Percentiles rank a stretch among this genome's conserved stretches.
phyloP scores from a whole-genome alignment of 164 flowering plant species.

The Paratinospora sagittata region DNA sequence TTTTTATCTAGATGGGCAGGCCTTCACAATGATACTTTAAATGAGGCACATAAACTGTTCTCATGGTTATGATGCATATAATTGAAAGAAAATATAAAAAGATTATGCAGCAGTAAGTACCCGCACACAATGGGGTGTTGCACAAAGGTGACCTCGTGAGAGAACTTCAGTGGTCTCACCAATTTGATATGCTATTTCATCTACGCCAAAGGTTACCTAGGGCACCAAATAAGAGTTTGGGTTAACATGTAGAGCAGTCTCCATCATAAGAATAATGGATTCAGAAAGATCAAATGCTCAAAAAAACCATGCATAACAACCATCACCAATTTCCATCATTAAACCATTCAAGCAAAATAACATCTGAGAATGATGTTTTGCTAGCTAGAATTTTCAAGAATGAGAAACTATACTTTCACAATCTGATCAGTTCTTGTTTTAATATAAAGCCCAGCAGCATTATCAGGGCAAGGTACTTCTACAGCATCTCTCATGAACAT shows the following conservation, averaged over 20 bases:
- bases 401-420: slow-evolving; percentile 60
- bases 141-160: slow-evolving; percentile 79
- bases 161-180: slow-evolving; percentile 91
- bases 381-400: slow-evolving; percentile 7
- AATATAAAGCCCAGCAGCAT: slow-evolving; percentile 80
- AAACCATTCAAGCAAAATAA: background rate
- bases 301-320: background rate
- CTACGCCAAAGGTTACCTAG: slow-evolving; percentile 71
- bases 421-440: slow-evolving; percentile 63
- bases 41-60: background rate
- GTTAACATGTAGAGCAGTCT: background rate
- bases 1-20: too few relatives aligned
- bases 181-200: slow-evolving; percentile 95
- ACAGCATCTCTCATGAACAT: slow-evolving; percentile 57
- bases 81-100: background rate
- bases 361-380: background rate
- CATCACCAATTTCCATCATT: too few relatives aligned
- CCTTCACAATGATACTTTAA: too few relatives aligned
- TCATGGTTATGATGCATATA: background rate
- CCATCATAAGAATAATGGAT: background rate
- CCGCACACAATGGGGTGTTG: slow-evolving; percentile 96
- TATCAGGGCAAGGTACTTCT: slow-evolving; percentile 78
- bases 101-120: slow-evolving; percentile 31
- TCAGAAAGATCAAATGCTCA: background rate
- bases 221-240: slow-evolving; percentile 9